Evolutionary conservation across 148 eudicot species (phyloP), one percentile per base, ranked within the genome.

Genomic region (Cornus suecica): DNA sequence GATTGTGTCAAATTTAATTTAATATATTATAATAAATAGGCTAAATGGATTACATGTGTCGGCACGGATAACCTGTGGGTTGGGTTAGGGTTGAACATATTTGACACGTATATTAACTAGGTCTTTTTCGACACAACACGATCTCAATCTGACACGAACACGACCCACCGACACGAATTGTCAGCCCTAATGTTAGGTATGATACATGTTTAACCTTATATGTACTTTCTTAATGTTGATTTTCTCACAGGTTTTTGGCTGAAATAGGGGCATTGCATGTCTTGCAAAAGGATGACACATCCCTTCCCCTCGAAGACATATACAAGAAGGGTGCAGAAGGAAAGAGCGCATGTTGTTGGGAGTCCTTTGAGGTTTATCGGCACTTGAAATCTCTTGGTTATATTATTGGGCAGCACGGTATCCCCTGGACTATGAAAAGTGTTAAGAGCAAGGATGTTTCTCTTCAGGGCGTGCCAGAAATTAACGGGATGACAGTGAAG

Each of bases 351-450:
- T 88, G 89, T 79, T 85, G 77, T 62, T 92, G 94, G 97, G 99
- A 92, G 75, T 82, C 87, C 51, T 89, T 92, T 80, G 87, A 89
- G 84, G 88, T 86, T 20, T 95, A 91, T 76, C 80, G 86, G 82
- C 89, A 91, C 83, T 79, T 95, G 77, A 92, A 89, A 83, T 82
- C 86, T 83, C 87, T 92, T 54, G 99, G 97, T 71, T 95, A 90
- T 81, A 87, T 95, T 74, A 88, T 95, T 68, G 91, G 90, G 32
- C 85, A 90, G 45, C 90, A 86, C 68, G 85, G 85, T 29, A 70
- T 85, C 52, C 85, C 84, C 18, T 95, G 97, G 99, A 87, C 90
- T 71, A 29, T 84, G 76, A 92, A 89, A 82, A 79, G 80, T 73
- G 30, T 31, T 62, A 87, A 71, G 72, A 76, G 74, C 67, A 75